A percentile compares a stretch with the other conserved stretches of the same genome.
phyloP scores from a whole-genome alignment of 441 rosid species.

The Raphanus hybrid region DNA sequence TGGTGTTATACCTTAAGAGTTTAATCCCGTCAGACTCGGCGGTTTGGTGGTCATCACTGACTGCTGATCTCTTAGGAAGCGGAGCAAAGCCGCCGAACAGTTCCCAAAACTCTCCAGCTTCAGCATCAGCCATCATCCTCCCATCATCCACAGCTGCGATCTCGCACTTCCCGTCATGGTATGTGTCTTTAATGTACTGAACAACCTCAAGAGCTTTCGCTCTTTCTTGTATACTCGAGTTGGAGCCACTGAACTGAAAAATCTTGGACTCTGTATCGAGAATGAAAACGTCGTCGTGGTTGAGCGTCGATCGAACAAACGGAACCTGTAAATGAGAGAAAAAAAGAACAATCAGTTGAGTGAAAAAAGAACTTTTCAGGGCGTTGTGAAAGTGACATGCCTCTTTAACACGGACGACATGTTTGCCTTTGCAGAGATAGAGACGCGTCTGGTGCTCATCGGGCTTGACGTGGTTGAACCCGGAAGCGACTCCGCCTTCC shows the following conservation, averaged over 20 bases:
- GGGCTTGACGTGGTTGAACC: conserved; percentile 82
- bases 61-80: conserved; percentile 76
- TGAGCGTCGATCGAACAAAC: conserved; percentile 92
- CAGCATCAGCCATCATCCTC: conserved; percentile 98
- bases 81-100: conserved; percentile 99
- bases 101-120: conserved; percentile 98
- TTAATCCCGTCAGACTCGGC: conserved; percentile 54
- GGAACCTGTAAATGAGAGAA: conserved; percentile 65
- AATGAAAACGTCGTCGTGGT: conserved; percentile 93
- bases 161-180: conserved; percentile 94
- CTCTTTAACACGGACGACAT: conserved; percentile 95
- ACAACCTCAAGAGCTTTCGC: conserved; percentile 98
- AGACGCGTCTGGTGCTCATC: conserved; percentile 83
- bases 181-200: conserved; percentile 89
- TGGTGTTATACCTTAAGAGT: conserved; percentile 62
- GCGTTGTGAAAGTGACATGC: conserved; percentile 40
- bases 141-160: conserved; percentile 96
- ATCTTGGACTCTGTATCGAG: conserved; percentile 71
- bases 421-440: conserved; percentile 94
- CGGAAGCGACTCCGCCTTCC: conserved; percentile 95
- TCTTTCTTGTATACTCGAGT: conserved; percentile 97
- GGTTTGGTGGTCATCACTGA: conserved; percentile 54
- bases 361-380: background rate
- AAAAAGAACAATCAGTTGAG: background rate
- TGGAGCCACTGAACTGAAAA: conserved; percentile 89